Evolutionary conservation across 192 early-diverging fungal genomes (phyloP).

Genomic region (Coemansia sp.): DNA sequence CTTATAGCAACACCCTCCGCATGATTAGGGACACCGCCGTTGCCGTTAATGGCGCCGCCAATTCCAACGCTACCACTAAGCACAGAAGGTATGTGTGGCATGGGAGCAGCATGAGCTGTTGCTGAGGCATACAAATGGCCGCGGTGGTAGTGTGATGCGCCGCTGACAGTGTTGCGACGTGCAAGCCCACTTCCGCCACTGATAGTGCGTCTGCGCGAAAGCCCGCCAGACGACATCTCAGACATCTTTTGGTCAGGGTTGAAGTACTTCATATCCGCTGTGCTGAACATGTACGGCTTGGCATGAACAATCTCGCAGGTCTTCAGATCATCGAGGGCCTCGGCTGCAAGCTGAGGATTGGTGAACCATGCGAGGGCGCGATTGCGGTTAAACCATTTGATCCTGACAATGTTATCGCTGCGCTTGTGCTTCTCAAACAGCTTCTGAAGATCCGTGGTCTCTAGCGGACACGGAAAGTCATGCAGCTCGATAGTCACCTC

Average conservation of each 20-base stretch:
- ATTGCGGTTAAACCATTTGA: slow-evolving; percentile 58
- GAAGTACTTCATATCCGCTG: slow-evolving; percentile 53
- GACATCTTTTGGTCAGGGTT: slow-evolving; percentile 43
- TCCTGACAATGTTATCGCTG: slow-evolving; percentile 55
- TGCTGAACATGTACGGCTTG: slow-evolving; percentile 45
- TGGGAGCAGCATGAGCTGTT: slow-evolving; percentile 7
- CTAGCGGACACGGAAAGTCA: slow-evolving; percentile 50
- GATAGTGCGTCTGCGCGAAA: slow-evolving; percentile 51
- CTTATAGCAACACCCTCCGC: slow-evolving; percentile 10
- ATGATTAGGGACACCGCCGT: slow-evolving; percentile 1
- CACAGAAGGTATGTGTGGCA: slow-evolving; percentile 29
- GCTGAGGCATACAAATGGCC: slow-evolving; percentile 41
- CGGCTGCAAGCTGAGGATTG: slow-evolving; percentile 34
- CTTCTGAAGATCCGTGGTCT: slow-evolving; percentile 50
- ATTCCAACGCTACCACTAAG: slow-evolving; percentile 9
- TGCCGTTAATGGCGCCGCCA: neutral
- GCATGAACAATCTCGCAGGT: slow-evolving; percentile 49
- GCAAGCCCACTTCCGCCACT: slow-evolving; percentile 43
- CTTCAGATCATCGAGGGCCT: slow-evolving; percentile 44
- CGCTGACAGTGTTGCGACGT: slow-evolving; percentile 56
- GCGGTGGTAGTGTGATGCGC: slow-evolving; percentile 54
- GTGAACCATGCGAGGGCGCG: slow-evolving; percentile 55
- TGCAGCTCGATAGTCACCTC: slow-evolving; percentile 56
- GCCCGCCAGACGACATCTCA: slow-evolving; percentile 27
- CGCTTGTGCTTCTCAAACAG: slow-evolving; percentile 46